Base-by-base conservation (phyloP, 805 yeast genomes). In the Lachancea kluyveri region DNA sequence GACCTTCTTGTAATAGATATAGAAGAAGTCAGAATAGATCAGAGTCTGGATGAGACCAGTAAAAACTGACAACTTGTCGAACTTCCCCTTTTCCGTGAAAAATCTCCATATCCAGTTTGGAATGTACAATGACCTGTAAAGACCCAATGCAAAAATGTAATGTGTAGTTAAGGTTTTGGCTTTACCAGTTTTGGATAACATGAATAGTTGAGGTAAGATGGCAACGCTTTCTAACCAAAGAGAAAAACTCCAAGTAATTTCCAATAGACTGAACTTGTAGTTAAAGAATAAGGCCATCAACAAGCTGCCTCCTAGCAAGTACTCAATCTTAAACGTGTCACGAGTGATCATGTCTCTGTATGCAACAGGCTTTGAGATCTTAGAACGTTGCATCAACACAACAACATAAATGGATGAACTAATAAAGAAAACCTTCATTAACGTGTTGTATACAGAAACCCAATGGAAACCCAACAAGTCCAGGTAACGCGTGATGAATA, bases 91-190 rank as follows among this genome's bases (percentile, higher is more conserved):
- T 42, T 82, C 90, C 10, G 59, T 42, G 39, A 62, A 62, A 62
- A 79, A 85, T 57, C 96, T 75, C 70, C 87, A 92, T 44, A 87
- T 56, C 98, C 98, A 92, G 61, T 90, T 92, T 43, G 95, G 94
- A 45, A 92, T 75, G 57, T 92, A 92, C 31, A 92, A 66, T 0
- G 90, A 82, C 45, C 98, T 70, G 67, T 92, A 92, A 3, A 81
- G 45, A 10, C 98, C 98, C 52, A 92, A 66, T 1, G 96, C 95
- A 58, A 90, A 88, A 40, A 92, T 85, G 59, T 92, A 92, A 59
- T 92, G 96, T 30, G 80, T 72, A 3, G 97, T 92, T 51, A 92
- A 68, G 40, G 83, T 72, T 55, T 83, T 82, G 3, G 96, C 88
- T 48, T 82, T 81, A 11, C 96, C 96, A 2, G 90, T 77, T 43